These are phyloP conservation scores for Candida sakaeoensis DNA, from an alignment of 805 yeast genomes.

Conservation along the genomic window DNA sequence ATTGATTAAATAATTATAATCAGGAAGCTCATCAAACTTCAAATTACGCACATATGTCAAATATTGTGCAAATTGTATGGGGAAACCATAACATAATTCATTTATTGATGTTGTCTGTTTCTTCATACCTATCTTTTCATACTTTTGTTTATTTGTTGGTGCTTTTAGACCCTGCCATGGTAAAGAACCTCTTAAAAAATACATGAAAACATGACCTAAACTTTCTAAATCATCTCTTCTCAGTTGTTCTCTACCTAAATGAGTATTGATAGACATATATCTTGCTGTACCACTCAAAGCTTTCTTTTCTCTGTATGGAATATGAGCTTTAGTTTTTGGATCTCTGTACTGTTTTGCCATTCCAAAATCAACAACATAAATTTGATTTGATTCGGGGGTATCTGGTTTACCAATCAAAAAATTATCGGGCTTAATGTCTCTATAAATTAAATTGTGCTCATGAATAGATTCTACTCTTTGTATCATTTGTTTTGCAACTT, in stretches of 20 bases:
- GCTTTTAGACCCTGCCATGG: constrained; percentile 99
- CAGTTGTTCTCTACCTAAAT: constrained; percentile 93
- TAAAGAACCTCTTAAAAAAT: constrained; percentile 86
- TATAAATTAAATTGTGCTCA: constrained; percentile 83
- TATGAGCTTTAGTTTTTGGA: constrained; percentile 91
- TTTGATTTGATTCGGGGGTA: constrained; percentile 75
- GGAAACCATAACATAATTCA: constrained; percentile 85
- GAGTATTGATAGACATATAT: constrained; percentile 97
- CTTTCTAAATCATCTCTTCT: constrained; percentile 96
- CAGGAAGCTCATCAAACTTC: constrained; percentile 91
- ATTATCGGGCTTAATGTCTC: constrained; percentile 98
- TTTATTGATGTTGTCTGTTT: constrained; percentile 84
- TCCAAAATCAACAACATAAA: constrained; percentile 93
- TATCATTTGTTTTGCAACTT: constrained; percentile 94
- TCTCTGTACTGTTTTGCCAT: constrained; percentile 98
- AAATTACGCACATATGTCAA: constrained; percentile 83
- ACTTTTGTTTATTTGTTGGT: constrained; percentile 95
- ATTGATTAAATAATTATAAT: constrained; percentile 79
- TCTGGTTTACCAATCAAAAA: constrained; percentile 90
- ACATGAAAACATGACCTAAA: constrained; percentile 93
- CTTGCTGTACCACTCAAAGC: constrained; percentile 97
- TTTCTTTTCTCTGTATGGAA: constrained; percentile 94
- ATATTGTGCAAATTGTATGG: constrained; percentile 90
- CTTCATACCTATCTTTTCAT: constrained; percentile 95
- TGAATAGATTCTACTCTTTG: constrained; percentile 82